Percentiles rank a stretch among this genome's conserved stretches.
Conservation (phyloP, 1,284 basidiomycete species). For the Mycena sp. region DNA sequence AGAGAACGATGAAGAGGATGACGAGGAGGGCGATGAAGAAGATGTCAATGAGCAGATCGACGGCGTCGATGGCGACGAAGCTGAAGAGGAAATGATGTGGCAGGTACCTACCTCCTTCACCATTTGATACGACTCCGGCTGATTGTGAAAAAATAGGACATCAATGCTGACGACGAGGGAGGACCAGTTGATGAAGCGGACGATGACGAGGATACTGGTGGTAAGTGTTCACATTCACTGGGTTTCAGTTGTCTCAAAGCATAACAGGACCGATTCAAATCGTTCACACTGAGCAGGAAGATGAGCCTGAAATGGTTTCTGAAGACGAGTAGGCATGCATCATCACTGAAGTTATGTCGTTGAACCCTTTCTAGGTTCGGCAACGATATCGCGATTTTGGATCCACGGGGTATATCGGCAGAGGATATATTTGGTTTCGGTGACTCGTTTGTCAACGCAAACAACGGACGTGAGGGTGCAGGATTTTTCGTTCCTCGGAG, state of each 20-base stretch:
- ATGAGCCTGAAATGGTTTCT: constrained; percentile 75
- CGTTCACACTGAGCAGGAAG: constrained; percentile 63
- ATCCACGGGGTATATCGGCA: constrained; percentile 49
- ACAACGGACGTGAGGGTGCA: constrained; percentile 52
- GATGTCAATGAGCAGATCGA: constrained; percentile 72
- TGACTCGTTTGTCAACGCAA: constrained; percentile 55
- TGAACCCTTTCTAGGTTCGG: constrained; percentile 50
- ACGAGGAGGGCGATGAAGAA: constrained; percentile 48
- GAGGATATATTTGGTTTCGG: constrained; percentile 66
- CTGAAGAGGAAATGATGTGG: constrained; percentile 69
- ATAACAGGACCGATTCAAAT: constrained; percentile 60
- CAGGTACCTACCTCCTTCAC: constrained; percentile 58
- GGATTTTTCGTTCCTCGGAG: constrained; percentile 66
- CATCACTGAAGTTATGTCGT: constrained; percentile 28
- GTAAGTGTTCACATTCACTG: constrained; percentile 34
- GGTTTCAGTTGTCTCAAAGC: constrained; percentile 17
- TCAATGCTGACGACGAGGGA: constrained; percentile 61
- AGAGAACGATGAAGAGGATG: constrained; percentile 53
- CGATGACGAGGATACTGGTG: constrained; percentile 63
- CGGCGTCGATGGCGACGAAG: constrained; percentile 49
- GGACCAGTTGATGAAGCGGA: constrained; percentile 61
- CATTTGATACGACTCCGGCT: constrained; percentile 2
- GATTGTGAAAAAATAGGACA: constrained; percentile 58
- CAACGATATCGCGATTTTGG: constrained; percentile 59
- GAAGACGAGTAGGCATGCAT: constrained; percentile 66